Evolutionary conservation across 257 asterid genomes (phyloP).

Genomic region (Solanum clarkiae): DNA sequence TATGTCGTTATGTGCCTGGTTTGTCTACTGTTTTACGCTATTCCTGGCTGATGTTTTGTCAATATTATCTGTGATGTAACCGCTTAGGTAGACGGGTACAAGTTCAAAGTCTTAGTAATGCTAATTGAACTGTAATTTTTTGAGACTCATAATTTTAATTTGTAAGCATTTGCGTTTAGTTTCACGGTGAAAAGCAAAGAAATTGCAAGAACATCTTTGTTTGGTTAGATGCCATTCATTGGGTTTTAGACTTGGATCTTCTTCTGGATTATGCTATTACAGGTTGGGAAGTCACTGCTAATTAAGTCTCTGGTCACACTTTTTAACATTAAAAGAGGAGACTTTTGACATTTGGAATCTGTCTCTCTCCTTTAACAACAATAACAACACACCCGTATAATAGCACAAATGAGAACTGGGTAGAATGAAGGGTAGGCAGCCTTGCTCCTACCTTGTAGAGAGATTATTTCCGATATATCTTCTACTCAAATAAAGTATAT

Average conservation of each 20-base stretch:
- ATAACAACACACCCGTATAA: not conserved
- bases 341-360: not conserved
- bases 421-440: not conserved
- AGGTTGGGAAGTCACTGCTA: constrained; percentile 93
- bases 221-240: not conserved
- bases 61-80: not conserved
- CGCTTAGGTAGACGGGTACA: not conserved
- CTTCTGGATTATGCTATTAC: constrained; percentile 2
- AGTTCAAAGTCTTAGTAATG: not conserved
- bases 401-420: not conserved
- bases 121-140: not conserved
- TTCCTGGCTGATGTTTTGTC: not conserved
- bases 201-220: constrained; percentile 28
- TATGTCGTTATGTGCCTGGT: not conserved
- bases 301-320: constrained; percentile 45
- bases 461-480: not conserved
- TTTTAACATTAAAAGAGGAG: not conserved
- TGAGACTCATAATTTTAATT: not conserved
- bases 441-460: not conserved
- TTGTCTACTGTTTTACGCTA: not conserved
- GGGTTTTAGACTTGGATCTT: not conserved
- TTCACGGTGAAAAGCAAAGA: constrained; percentile 78
- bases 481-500: not conserved
- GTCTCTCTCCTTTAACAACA: not conserved
- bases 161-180: constrained; percentile 65